phyloP scores from a whole-genome alignment of 345 rosid genomes.

The Rhodomyrtus tomentosa region DNA sequence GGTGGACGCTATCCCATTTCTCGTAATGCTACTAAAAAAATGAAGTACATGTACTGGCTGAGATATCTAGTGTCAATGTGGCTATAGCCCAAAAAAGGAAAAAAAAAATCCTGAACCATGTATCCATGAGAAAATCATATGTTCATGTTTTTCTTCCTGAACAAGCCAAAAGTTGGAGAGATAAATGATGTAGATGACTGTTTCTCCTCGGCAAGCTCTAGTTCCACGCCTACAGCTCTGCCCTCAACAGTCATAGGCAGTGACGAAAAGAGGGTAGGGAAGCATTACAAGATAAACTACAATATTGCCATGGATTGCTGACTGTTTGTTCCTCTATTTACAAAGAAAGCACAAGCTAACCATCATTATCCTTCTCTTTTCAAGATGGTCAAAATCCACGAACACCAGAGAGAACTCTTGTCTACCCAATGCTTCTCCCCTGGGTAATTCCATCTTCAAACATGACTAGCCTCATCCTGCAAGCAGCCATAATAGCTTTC shows the following conservation, averaged over 20 bases:
- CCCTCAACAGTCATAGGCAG: neutral
- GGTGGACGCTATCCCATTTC: neutral
- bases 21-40: neutral
- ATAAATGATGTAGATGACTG: neutral
- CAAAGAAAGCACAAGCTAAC: neutral
- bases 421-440: neutral
- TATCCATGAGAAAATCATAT: neutral
- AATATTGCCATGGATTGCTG: neutral
- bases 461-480: neutral
- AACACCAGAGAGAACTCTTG: neutral
- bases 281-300: neutral
- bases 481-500: neutral
- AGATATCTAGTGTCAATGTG: neutral
- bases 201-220: neutral
- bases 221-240: neutral
- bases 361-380: neutral
- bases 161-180: neutral
- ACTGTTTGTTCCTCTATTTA: neutral
- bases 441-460: neutral
- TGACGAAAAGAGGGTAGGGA: neutral
- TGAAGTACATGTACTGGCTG: neutral
- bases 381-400: neutral
- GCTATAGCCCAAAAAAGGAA: neutral
- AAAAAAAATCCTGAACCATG: neutral
- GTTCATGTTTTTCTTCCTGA: neutral